These are phyloP conservation scores for Ascochyta koolunga DNA, from an alignment of 2,329 filamentous ascomycete species.

Conservation along the genomic window DNA sequence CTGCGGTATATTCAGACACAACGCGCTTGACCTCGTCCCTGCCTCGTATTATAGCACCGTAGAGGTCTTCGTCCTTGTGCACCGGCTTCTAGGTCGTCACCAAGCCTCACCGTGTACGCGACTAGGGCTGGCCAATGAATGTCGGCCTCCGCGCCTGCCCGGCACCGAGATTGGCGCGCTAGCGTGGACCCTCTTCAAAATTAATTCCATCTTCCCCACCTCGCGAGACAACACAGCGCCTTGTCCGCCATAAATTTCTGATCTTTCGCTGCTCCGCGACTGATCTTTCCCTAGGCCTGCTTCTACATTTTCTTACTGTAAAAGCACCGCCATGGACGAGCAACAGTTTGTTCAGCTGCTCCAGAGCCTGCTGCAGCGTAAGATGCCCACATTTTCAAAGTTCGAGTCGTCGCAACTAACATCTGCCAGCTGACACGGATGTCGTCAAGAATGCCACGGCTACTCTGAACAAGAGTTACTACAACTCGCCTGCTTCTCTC, in stretches of 20 bases:
- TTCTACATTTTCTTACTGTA: constrained; percentile 30
- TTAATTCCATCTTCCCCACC: constrained; percentile 26
- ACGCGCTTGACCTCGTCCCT: background rate
- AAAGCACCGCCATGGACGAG: constrained; percentile 68
- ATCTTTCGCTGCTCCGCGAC: constrained; percentile 28
- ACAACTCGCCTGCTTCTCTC: constrained; percentile 82
- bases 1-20: background rate
- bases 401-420: constrained; percentile 40
- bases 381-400: constrained; percentile 49
- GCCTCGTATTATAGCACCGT: background rate
- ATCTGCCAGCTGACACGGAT: constrained; percentile 70
- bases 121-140: constrained; percentile 8
- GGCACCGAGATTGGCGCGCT: background rate
- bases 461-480: constrained; percentile 91
- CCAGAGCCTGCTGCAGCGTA: constrained; percentile 85
- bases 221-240: constrained; percentile 23
- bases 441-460: constrained; percentile 85
- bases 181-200: constrained; percentile 9
- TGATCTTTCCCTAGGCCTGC: constrained; percentile 28
- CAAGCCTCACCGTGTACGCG: background rate
- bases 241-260: constrained; percentile 26
- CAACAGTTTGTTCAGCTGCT: constrained; percentile 86
- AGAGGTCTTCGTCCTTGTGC: background rate
- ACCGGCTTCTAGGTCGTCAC: background rate
- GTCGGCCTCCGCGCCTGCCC: background rate